These are phyloP conservation scores for Panaeolus cyanescens DNA, from an alignment of 768 basidiomycete genomes.

Conservation along the genomic window DNA sequence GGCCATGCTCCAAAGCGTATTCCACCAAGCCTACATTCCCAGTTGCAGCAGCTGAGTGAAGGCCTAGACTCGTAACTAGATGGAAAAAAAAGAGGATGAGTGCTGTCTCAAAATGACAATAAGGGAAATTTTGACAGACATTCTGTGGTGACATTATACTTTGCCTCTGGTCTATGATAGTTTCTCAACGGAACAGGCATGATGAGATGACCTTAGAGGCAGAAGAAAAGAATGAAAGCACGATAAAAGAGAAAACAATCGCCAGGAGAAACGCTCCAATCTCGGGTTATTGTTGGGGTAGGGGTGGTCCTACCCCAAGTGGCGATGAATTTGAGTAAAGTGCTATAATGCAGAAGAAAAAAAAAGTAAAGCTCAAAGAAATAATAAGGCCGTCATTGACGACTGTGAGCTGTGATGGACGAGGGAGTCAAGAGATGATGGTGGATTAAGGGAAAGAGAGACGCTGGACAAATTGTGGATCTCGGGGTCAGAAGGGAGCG, in stretches of 20 bases:
- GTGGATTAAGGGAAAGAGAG: slow-evolving; percentile 12
- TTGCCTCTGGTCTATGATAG: slow-evolving; percentile 51
- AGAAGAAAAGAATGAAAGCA: slow-evolving; percentile 2
- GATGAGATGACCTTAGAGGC: slow-evolving; percentile 20
- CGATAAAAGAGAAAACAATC: slow-evolving; percentile 1
- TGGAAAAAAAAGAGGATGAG: slow-evolving; percentile 11
- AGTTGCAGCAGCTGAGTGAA: slow-evolving; percentile 76
- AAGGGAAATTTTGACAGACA: slow-evolving; percentile 36
- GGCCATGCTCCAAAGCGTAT: slow-evolving; percentile 91
- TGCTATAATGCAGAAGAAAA: neutral
- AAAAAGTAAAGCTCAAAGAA: neutral
- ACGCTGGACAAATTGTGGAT: slow-evolving; percentile 11
- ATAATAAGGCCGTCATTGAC: neutral
- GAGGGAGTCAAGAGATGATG: slow-evolving; percentile 15
- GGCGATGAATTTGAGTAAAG: neutral
- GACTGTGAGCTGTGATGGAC: slow-evolving; percentile 1
- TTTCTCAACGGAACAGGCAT: slow-evolving; percentile 55
- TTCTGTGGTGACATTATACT: slow-evolving; percentile 60
- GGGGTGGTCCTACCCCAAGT: neutral
- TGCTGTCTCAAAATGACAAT: neutral
- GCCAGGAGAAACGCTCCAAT: slow-evolving; percentile 7
- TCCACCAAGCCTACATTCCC: slow-evolving; percentile 93
- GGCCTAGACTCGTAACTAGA: slow-evolving; percentile 72
- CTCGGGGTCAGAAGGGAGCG: slow-evolving; percentile 18
- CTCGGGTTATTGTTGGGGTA: slow-evolving; percentile 6